Evolutionary conservation across 805 yeast genomes (phyloP), one percentile per base, ranked within the genome.

Genomic region (Lipomyces chichibuensis): DNA sequence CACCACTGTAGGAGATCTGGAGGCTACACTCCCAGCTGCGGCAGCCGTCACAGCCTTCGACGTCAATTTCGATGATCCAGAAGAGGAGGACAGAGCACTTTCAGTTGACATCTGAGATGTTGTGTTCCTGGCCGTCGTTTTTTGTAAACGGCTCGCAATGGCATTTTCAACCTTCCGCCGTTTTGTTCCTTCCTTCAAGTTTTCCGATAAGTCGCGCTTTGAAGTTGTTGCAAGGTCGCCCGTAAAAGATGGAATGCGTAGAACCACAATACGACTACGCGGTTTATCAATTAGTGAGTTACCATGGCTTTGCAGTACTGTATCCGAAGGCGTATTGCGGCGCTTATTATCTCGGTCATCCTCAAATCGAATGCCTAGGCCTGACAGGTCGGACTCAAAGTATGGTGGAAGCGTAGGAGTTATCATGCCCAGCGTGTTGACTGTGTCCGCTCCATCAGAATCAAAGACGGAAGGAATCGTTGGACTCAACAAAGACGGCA

Each of bases 361-460:
- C n/a, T 39, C 60, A 59, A 56, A 33, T 57, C 62, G 20, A 57
- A 65, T 33, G 54, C 60, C 59, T 20, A 59, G 59, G 39, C 56
- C 58, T 8, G 65, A 62, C 23, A 35, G 32, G 3, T 62, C 67
- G 32, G 59, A 64, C 62, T 72, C 76, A 59, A 75, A 78, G 39
- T 71, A 70, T 2, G 80, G 73, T 0, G 82, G 82, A 14, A 80
- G 73, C 17, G 81, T 79, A 2, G 82, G 82, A 67, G 81, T 78
- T 62, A 79, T 69, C 74, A 79, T 79, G 20, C 70, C 70, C 46
- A 73, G 65, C 13, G 78, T 79, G n/a, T 46, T 35, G 17, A 32
- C 39, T 3, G 60, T 25, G 17, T 58, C 64, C n/a, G 59, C 56
- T 11, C 29, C 46, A 11, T 63, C 59, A 6, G 66, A 73, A 32